Evolutionary conservation across 2,329 filamentous ascomycete species (phyloP).

Genomic region (Pseudovirgaria hyperparasitica): DNA sequence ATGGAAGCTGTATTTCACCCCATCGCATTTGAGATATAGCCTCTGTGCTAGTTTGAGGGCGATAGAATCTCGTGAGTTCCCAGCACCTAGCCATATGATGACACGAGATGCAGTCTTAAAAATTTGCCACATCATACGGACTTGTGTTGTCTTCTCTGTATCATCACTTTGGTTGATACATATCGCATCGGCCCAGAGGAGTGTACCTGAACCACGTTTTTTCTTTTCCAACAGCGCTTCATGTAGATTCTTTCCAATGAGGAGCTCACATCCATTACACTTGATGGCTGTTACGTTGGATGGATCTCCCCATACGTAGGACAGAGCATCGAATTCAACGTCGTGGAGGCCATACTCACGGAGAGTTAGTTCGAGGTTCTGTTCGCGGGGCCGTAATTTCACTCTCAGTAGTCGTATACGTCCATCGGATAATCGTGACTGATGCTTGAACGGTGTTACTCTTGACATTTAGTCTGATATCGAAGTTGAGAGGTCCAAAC

Average conservation of each 20-base stretch:
- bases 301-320: conserved; percentile 7
- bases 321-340: conserved; percentile 8
- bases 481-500: too few species aligned
- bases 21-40: neutral
- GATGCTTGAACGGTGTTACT: too few species aligned
- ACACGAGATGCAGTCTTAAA: conserved; percentile 6
- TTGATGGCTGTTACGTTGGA: conserved; percentile 1
- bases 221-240: conserved; percentile 4
- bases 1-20: neutral
- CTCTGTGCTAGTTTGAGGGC: conserved; percentile 1
- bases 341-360: conserved; percentile 5
- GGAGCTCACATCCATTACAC: conserved; percentile 3
- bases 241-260: conserved; percentile 6
- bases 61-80: neutral
- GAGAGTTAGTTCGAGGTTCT: too few species aligned
- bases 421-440: too few species aligned
- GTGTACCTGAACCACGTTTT: neutral
- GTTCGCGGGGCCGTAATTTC: too few species aligned
- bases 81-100: conserved; percentile 7
- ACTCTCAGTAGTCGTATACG: too few species aligned
- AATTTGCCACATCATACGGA: conserved; percentile 9
- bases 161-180: conserved; percentile 9
- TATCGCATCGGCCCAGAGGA: conserved; percentile 8
- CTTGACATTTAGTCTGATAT: too few species aligned
- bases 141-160: conserved; percentile 8